Conservation (phyloP, 116 monocot genomes). For the Dioscorea cayenensis region DNA sequence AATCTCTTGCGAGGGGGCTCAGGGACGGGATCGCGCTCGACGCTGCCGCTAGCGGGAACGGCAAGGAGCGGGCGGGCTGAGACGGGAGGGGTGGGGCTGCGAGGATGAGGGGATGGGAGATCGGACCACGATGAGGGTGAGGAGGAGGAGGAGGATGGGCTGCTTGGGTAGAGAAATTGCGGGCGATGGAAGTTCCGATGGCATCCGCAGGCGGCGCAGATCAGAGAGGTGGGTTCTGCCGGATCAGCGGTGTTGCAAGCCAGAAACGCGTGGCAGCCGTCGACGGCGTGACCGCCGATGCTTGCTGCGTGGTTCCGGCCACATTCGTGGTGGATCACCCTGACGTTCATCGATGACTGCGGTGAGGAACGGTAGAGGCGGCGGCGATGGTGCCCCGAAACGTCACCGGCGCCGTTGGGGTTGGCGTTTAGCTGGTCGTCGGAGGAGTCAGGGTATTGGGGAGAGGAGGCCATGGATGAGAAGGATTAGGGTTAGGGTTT, state of each 20-base stretch:
- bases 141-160: background rate
- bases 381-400: too few relatives aligned
- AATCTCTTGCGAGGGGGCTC: conserved; percentile 10
- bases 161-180: background rate
- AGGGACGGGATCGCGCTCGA: background rate
- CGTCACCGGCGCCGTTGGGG: too few relatives aligned
- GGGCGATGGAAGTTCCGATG: conserved; percentile 46
- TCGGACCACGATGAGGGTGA: background rate
- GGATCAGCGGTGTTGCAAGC: conserved; percentile 10
- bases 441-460: background rate
- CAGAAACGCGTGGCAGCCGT: conserved; percentile 79
- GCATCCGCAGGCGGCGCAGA: conserved; percentile 37
- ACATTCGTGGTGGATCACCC: conserved; percentile 37
- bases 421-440: background rate
- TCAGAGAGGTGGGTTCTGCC: conserved; percentile 1
- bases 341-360: too few relatives aligned
- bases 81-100: background rate
- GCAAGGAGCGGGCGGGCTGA: conserved; percentile 1
- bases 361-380: too few relatives aligned
- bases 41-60: background rate
- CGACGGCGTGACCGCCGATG: conserved; percentile 47
- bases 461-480: background rate
- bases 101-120: background rate
- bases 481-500: background rate
- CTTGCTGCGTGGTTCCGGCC: conserved; percentile 60